These are phyloP conservation scores for Boletus reticulatus DNA, from an alignment of 768 basidiomycete species.

Conservation along the genomic window DNA sequence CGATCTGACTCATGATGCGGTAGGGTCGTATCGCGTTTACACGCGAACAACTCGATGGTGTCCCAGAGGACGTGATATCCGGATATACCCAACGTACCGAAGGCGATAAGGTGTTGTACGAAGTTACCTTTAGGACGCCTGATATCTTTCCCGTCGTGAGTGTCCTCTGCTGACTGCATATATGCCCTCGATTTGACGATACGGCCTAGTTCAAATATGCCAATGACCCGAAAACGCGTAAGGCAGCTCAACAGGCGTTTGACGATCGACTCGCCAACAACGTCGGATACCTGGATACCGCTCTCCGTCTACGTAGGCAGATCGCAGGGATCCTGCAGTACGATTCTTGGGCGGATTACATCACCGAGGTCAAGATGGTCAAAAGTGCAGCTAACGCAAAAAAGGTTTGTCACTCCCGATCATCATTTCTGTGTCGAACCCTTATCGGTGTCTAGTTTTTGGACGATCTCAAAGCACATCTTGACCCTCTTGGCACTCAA, in stretches of 20 bases:
- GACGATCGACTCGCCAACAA: slow-evolving; percentile 71
- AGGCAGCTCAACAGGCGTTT: slow-evolving; percentile 60
- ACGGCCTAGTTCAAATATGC: slow-evolving; percentile 73
- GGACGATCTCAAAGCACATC: slow-evolving; percentile 67
- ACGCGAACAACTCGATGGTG: slow-evolving; percentile 72
- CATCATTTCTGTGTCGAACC: neutral
- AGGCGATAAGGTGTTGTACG: slow-evolving; percentile 56
- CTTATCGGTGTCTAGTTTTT: slow-evolving; percentile 54
- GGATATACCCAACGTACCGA: slow-evolving; percentile 71
- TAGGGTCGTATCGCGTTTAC: slow-evolving; percentile 67
- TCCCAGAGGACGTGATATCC: slow-evolving; percentile 75
- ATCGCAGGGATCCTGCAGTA: slow-evolving; percentile 71
- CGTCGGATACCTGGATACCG: slow-evolving; percentile 64
- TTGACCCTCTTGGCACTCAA: slow-evolving; percentile 67
- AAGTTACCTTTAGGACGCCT: slow-evolving; percentile 79
- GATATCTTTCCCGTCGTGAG: slow-evolving; percentile 77
- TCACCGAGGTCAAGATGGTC: slow-evolving; percentile 85
- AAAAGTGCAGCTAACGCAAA: slow-evolving; percentile 63
- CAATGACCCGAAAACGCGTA: slow-evolving; percentile 64
- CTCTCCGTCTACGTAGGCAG: slow-evolving; percentile 66
- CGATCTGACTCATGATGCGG: neutral
- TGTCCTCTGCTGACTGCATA: neutral
- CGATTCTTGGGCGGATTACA: slow-evolving; percentile 79
- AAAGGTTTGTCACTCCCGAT: slow-evolving; percentile 38
- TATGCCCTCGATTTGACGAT: neutral